Evolutionary conservation across 805 yeast species (phyloP).

Genomic region (Yamadazyma nakazawae): DNA sequence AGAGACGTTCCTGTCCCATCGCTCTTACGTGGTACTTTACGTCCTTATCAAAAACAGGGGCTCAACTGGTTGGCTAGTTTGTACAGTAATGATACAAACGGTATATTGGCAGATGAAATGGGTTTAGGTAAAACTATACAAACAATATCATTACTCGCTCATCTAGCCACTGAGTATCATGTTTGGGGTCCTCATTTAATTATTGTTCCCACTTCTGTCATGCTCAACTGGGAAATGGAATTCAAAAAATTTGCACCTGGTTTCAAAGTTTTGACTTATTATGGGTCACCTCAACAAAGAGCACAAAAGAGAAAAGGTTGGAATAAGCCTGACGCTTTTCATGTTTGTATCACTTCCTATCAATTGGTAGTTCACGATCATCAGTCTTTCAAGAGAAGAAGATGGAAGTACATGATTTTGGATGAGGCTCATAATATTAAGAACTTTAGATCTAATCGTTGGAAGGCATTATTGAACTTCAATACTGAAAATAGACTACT

Average conservation of each 20-base stretch:
- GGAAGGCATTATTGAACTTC: slow-evolving; percentile 94
- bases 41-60: slow-evolving; percentile 95
- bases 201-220: slow-evolving; percentile 95
- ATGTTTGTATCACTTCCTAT: slow-evolving; percentile 94
- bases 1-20: slow-evolving; percentile 76
- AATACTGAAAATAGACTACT: slow-evolving; percentile 85
- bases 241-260: slow-evolving; percentile 98
- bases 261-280: slow-evolving; percentile 89
- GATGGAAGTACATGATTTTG: slow-evolving; percentile 93
- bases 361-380: slow-evolving; percentile 98
- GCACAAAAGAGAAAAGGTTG: slow-evolving; percentile 95
- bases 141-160: slow-evolving; percentile 81
- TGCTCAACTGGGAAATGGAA: slow-evolving; percentile 99
- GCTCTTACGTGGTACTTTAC: slow-evolving; percentile 71
- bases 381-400: slow-evolving; percentile 84
- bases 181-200: slow-evolving; percentile 98
- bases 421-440: slow-evolving; percentile 99
- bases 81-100: slow-evolving; percentile 89
- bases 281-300: slow-evolving; percentile 96
- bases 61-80: slow-evolving; percentile 94
- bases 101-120: slow-evolving; percentile 98
- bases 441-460: slow-evolving; percentile 91
- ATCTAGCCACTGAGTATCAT: slow-evolving; percentile 89
- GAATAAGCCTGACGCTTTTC: slow-evolving; percentile 95
- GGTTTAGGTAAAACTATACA: slow-evolving; percentile 97